A percentile compares a stretch with the other conserved stretches of the same genome.
Conservation (phyloP, 1,139 yeast species). For the Debaryomyces sp. region DNA sequence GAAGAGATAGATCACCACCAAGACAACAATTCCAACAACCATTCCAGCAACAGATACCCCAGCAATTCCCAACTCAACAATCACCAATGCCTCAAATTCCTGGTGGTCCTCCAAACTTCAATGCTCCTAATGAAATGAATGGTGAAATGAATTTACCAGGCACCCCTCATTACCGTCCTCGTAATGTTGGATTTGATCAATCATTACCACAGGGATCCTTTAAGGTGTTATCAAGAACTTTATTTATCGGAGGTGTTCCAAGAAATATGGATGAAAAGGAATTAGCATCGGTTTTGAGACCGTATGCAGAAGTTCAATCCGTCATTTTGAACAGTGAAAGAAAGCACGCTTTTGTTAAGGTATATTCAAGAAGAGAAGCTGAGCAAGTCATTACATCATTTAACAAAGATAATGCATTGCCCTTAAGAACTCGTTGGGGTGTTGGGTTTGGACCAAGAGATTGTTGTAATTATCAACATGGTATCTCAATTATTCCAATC, state of each 20-base stretch:
- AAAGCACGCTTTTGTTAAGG: slow-evolving; percentile 94
- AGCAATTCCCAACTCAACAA: slow-evolving; percentile 15
- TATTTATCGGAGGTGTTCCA: slow-evolving; percentile 94
- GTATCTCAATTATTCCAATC: slow-evolving; percentile 84
- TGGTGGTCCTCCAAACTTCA: neutral
- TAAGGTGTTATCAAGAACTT: slow-evolving; percentile 84
- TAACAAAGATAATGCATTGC: slow-evolving; percentile 52
- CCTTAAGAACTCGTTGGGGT: slow-evolving; percentile 93
- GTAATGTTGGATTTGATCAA: slow-evolving; percentile 68
- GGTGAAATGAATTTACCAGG: slow-evolving; percentile 71
- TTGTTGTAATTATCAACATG: slow-evolving; percentile 93
- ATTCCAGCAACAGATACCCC: slow-evolving; percentile 11
- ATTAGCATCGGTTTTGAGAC: slow-evolving; percentile 67
- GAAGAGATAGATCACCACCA: slow-evolving; percentile 40
- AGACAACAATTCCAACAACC: slow-evolving; percentile 17
- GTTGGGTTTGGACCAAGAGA: slow-evolving; percentile 99
- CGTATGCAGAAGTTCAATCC: slow-evolving; percentile 95
- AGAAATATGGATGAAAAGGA: slow-evolving; percentile 76
- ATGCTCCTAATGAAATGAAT: slow-evolving; percentile 10
- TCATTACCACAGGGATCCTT: slow-evolving; percentile 78
- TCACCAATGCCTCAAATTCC: slow-evolving; percentile 13
- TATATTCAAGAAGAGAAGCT: slow-evolving; percentile 94
- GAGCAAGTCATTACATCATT: slow-evolving; percentile 68
- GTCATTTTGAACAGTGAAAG: slow-evolving; percentile 84
- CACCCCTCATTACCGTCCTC: slow-evolving; percentile 72